Evolutionary conservation across 2,329 filamentous ascomycete species (phyloP), one percentile per base, ranked within the genome.

Genomic region (Ceratocystis destructans): DNA sequence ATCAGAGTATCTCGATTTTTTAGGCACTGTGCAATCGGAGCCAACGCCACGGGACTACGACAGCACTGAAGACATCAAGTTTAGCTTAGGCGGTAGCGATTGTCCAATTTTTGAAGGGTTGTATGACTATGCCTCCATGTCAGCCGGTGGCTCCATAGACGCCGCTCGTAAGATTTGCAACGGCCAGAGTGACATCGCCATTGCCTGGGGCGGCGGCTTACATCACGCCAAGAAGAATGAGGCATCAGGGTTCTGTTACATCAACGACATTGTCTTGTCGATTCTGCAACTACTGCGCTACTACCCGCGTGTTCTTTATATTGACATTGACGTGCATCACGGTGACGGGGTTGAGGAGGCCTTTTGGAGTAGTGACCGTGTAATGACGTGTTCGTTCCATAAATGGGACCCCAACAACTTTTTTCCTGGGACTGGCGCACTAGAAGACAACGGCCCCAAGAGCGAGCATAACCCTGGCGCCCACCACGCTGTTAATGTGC

Each of bases 71-170:
- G 84, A 84, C 69, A 80, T 85, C 22, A 87, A 85, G 68, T 96
- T 90, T 79, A 96, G 96, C 72, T 84, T 97, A 20, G 88, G 84
- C 69, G 88, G 92, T 22, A 93, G 92, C 68, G 94, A 99, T 76
- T 99, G 94, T 73, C 94, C 94, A 20, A 86, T 99, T 64, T 99
- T 99, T 72, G 92, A 97, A 73, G 94, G 94, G 1, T 82, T 99
- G 41, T 96, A 90, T 79, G 87, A 95, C 73, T 99, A 96, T 77
- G 95, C 93, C 73, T 93, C 91, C 61, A 86, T 96, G 72, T 97
- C 96, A 71, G 88, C 90, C 1, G 94, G 94, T 48, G 90, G 89
- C 55, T 95, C 90, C 1, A 82, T 97, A 65, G 91, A 96, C 73
- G 94, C 93, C 17, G 92, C 94, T 15, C 85, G 90, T 68, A 96